Evolutionary conservation across 2,329 filamentous ascomycete genomes (phyloP).

Genomic region (Gremmenia infestans): DNA sequence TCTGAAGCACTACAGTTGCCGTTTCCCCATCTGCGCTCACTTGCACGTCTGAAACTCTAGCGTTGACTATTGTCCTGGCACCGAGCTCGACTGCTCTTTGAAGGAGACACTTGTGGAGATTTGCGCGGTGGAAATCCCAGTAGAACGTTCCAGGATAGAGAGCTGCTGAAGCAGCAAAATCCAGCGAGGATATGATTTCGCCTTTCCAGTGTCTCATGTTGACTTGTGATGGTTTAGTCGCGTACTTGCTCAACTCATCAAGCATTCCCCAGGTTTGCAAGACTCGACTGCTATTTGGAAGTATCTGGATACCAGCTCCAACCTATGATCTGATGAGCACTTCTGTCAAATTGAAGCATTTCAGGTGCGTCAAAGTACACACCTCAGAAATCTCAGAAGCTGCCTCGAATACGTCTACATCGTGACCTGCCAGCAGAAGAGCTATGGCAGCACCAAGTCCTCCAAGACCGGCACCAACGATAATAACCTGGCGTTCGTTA

Average conservation of each 20-base stretch:
- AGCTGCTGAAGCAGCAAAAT: slow-evolving; percentile 17
- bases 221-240: slow-evolving; percentile 40
- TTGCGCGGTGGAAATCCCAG: slow-evolving; percentile 44
- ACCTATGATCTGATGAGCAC: slow-evolving; percentile 38
- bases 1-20: slow-evolving; percentile 27
- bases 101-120: slow-evolving; percentile 41
- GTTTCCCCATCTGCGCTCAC: slow-evolving; percentile 13
- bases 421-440: slow-evolving; percentile 29
- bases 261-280: slow-evolving; percentile 25
- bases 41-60: slow-evolving; percentile 34
- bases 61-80: slow-evolving; percentile 35
- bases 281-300: slow-evolving; percentile 23
- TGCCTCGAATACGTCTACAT: slow-evolving; percentile 38
- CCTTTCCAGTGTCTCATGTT: slow-evolving; percentile 41
- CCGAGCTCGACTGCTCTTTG: slow-evolving; percentile 36
- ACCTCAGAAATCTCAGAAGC: slow-evolving; percentile 38
- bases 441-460: slow-evolving; percentile 41
- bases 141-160: slow-evolving; percentile 30
- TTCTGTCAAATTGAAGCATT: slow-evolving; percentile 38
- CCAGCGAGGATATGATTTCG: slow-evolving; percentile 23
- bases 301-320: slow-evolving; percentile 28
- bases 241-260: slow-evolving; percentile 9
- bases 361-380: slow-evolving; percentile 18
- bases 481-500: slow-evolving; percentile 33
- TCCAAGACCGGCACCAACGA: slow-evolving; percentile 52